Evolutionary conservation across 768 basidiomycete species (phyloP).

Genomic region (Naganishia kalamii): DNA sequence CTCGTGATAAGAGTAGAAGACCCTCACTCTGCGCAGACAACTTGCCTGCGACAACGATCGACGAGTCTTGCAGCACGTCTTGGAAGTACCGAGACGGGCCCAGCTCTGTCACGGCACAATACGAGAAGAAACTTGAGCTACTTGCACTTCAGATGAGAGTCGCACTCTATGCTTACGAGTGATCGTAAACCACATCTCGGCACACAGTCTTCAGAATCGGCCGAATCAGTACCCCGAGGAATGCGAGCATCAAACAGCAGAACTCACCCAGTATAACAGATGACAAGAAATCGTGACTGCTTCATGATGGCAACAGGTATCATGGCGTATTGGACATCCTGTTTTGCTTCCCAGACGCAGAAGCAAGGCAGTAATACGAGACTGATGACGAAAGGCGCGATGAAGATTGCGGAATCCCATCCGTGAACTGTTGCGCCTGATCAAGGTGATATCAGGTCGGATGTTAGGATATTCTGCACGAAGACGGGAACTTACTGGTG

Average conservation of each 20-base stretch:
- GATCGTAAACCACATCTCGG: slow-evolving; percentile 3
- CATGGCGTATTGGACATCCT: neutral
- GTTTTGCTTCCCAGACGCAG: slow-evolving; percentile 33
- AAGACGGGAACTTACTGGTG: slow-evolving; percentile 15
- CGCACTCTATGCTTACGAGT: neutral
- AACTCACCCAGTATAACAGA: neutral
- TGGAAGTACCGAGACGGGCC: neutral
- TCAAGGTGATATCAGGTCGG: slow-evolving; percentile 43
- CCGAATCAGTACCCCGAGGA: neutral
- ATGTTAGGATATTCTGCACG: neutral
- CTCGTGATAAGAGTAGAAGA: neutral
- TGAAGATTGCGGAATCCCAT: slow-evolving; percentile 36
- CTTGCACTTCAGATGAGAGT: too few relatives aligned
- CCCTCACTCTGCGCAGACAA: neutral
- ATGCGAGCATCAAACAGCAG: neutral
- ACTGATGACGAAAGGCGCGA: slow-evolving; percentile 40
- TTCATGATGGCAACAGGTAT: slow-evolving; percentile 5
- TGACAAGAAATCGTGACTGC: neutral
- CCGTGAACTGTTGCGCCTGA: slow-evolving; percentile 36
- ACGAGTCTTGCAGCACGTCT: neutral
- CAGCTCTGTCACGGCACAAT: neutral
- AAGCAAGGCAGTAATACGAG: slow-evolving; percentile 33
- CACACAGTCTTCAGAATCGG: neutral
- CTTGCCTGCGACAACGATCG: slow-evolving; percentile 7
- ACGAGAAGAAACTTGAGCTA: too few relatives aligned